Conservation (phyloP, 2,329 filamentous ascomycete genomes). For the Trichoderma citrinoviride region DNA sequence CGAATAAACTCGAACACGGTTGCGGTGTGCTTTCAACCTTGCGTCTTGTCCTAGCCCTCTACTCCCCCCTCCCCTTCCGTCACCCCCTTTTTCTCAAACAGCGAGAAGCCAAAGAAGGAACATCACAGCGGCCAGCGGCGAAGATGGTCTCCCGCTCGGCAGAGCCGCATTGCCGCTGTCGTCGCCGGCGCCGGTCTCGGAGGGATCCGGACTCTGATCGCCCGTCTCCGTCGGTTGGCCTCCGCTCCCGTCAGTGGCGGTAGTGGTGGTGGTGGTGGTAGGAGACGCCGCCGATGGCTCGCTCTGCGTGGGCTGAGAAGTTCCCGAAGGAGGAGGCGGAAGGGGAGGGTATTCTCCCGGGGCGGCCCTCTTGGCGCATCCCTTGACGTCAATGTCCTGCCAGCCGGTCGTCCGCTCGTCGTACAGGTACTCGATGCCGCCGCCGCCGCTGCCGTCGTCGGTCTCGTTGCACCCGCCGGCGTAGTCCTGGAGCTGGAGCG, state of each 20-base stretch:
- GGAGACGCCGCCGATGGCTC: neutral
- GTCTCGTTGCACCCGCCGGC: slow-evolving; percentile 30
- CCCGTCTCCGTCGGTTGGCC: slow-evolving; percentile 10
- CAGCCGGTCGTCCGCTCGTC: slow-evolving; percentile 31
- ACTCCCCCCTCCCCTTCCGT: neutral
- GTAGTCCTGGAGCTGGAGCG: slow-evolving; percentile 33
- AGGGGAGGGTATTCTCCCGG: slow-evolving; percentile 10
- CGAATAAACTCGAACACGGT: neutral
- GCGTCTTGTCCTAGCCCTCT: too few relatives aligned
- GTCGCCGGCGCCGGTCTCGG: neutral
- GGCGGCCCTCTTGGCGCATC: slow-evolving; percentile 28
- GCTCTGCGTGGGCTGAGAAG: neutral
- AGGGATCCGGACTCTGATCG: slow-evolving; percentile 7
- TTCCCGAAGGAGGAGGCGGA: neutral
- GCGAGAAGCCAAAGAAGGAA: slow-evolving; percentile 23
- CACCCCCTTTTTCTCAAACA: neutral
- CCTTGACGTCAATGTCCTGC: slow-evolving; percentile 32
- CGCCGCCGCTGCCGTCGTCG: slow-evolving; percentile 4
- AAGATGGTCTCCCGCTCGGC: slow-evolving; percentile 11
- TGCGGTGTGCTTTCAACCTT: neutral
- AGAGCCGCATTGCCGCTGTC: slow-evolving; percentile 19
- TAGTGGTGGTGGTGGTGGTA: neutral
- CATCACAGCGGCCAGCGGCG: slow-evolving; percentile 22
- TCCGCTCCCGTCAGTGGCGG: neutral
- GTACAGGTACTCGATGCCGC: slow-evolving; percentile 31